Percentiles rank a stretch among this genome's conserved stretches.
Conservation (phyloP, 2,329 filamentous ascomycete genomes). For the Monosporascus cannonballus region DNA sequence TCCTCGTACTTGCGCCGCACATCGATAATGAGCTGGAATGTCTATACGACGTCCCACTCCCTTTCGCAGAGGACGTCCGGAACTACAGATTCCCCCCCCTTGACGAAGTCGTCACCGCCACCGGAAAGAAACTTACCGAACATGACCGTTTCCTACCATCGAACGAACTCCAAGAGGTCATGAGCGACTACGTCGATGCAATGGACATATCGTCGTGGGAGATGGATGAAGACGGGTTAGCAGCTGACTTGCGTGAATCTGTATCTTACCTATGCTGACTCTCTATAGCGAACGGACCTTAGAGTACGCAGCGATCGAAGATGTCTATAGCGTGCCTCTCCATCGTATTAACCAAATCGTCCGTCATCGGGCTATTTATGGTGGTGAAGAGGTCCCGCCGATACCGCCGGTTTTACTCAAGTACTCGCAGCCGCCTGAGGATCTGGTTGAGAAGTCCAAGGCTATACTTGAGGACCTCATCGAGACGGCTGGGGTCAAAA, state of each 20-base stretch:
- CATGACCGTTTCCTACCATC: constrained; percentile 79
- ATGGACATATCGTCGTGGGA: constrained; percentile 78
- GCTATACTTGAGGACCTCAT: constrained; percentile 59
- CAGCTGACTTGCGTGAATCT: not conserved
- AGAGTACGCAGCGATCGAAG: constrained; percentile 74
- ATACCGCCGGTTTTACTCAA: constrained; percentile 62
- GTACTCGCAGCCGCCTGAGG: constrained; percentile 66
- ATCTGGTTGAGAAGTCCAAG: constrained; percentile 54
- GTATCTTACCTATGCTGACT: constrained; percentile 26
- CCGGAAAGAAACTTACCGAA: constrained; percentile 70
- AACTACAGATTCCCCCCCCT: constrained; percentile 88
- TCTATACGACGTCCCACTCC: constrained; percentile 81
- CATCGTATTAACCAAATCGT: constrained; percentile 86
- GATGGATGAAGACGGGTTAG: constrained; percentile 68
- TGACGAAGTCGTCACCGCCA: constrained; percentile 82
- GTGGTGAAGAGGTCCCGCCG: constrained; percentile 42
- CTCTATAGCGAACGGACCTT: constrained; percentile 23
- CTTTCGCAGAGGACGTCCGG: constrained; percentile 88
- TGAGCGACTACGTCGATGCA: constrained; percentile 86
- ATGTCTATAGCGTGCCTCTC: constrained; percentile 78
- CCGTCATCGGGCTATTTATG: constrained; percentile 71
- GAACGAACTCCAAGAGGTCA: constrained; percentile 67
- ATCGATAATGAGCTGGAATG: constrained; percentile 78
- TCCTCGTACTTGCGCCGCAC: constrained; percentile 74
- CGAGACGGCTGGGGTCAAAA: constrained; percentile 72